Conservation (phyloP, 176 grass and related monocot species). For the Bromus sterilis region DNA sequence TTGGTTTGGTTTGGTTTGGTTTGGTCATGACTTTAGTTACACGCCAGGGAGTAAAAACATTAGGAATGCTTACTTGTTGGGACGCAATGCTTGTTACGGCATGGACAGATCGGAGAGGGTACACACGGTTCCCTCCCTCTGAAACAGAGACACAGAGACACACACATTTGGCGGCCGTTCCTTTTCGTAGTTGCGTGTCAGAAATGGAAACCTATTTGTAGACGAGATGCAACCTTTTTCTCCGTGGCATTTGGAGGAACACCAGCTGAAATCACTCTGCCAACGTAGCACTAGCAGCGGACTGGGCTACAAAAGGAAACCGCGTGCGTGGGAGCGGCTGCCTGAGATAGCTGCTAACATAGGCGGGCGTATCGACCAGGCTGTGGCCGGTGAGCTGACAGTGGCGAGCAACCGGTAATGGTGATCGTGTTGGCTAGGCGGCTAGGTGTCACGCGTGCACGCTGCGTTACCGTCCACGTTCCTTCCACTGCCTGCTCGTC, state of each 20-base stretch:
- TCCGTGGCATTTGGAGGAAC: background rate
- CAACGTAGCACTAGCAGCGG: background rate
- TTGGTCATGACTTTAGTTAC: background rate
- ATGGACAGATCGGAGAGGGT: too few relatives aligned
- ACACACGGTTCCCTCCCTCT: background rate
- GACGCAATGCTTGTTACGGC: too few relatives aligned
- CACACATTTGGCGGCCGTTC: background rate
- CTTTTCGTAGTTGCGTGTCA: background rate
- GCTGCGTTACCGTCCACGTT: background rate
- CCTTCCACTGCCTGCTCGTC: background rate
- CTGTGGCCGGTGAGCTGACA: background rate
- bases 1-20: too few relatives aligned
- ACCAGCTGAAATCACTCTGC: background rate
- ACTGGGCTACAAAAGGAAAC: background rate
- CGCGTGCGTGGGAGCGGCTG: background rate
- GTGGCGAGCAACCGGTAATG: background rate
- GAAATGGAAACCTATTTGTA: background rate
- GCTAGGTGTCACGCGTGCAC: background rate
- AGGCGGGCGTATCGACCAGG: background rate
- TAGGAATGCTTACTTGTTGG: background rate
- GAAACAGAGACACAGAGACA: too few relatives aligned
- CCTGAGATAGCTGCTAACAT: background rate
- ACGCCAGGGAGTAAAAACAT: background rate
- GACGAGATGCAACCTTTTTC: background rate
- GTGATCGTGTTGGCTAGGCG: background rate